phyloP scores from a whole-genome alignment of 495 filamentous ascomycete species.

The Talaromyces thailandensis region DNA sequence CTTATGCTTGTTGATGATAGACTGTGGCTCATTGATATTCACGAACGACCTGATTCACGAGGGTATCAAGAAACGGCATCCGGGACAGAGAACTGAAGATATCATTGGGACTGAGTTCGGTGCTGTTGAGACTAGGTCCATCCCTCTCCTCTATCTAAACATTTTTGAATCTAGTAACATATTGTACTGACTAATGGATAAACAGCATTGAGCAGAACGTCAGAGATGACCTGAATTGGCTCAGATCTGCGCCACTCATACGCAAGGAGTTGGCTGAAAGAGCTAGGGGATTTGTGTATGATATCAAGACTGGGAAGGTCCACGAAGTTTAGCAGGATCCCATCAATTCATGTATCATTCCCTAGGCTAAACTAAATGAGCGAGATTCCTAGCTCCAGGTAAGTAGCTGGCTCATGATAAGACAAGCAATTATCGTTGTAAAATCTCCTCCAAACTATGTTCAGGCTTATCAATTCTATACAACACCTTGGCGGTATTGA shows the following conservation, averaged over 20 bases:
- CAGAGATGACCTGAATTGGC: neutral
- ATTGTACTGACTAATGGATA: neutral
- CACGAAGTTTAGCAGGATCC: neutral
- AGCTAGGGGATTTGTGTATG: neutral
- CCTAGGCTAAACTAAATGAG: neutral
- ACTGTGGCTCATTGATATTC: neutral
- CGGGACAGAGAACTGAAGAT: neutral
- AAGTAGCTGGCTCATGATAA: neutral
- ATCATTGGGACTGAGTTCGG: neutral
- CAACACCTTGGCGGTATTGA: neutral
- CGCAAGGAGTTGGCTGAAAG: neutral
- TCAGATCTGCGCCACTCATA: neutral
- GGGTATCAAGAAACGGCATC: neutral
- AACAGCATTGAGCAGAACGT: neutral
- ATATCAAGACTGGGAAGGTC: neutral
- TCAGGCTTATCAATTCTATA: neutral
- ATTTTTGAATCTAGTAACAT: no score
- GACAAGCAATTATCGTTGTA: neutral
- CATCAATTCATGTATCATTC: neutral
- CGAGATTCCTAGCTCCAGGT: neutral
- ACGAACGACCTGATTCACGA: neutral
- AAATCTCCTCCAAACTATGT: neutral
- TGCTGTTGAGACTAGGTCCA: neutral
- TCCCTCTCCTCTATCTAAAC: neutral
- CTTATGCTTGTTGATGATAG: neutral